Base-by-base conservation (phyloP, 2,329 filamentous ascomycete species). In the Stachybotrys elegans region DNA sequence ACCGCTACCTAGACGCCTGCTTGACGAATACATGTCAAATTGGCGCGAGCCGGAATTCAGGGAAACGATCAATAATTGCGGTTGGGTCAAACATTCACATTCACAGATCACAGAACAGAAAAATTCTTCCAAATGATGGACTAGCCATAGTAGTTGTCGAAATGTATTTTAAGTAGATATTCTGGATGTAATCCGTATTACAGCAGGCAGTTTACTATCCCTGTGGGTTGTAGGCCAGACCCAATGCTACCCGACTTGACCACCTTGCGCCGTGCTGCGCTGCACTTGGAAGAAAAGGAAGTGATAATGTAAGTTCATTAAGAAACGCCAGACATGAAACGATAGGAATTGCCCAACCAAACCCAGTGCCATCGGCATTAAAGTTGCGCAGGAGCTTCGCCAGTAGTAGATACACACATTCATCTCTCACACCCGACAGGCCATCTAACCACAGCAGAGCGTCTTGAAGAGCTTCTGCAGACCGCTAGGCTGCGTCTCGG, bases 401-500 rank as follows among this genome's bases (percentile, higher is more conserved):
- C 53, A 57, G 51, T 57, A 58, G 51, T 56, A 51, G 44, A 56
- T 50, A 54, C 48, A 53, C 52, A 52, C 57, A n/a, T n/a, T n/a
- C n/a, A n/a, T n/a, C n/a, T n/a, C n/a, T n/a, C n/a, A n/a, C n/a
- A n/a, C n/a, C n/a, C n/a, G n/a, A n/a, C n/a, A 44, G 45, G 47
- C 46, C 46, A 48, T 65, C 72, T 75, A 81, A 78, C 88, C 88
- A 70, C 92, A 97, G 81, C 92, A 97, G 46, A 96, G 74, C 48
- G 83, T 80, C 76, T 93, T 95, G 79, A 92, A 86, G 63, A 96
- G 76, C 75, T 96, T 96, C 71, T 95, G 87, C 71, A 91, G 83
- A 51, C 89, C 87, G 47, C 84, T 85, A 37, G 83, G 86, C 63
- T 92, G 86, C 53, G 83, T 76, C 62, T 93, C 85, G 56, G 76